Conservation (phyloP, 2,329 filamentous ascomycete species). For the Neofusicoccum kwambonambiense region DNA sequence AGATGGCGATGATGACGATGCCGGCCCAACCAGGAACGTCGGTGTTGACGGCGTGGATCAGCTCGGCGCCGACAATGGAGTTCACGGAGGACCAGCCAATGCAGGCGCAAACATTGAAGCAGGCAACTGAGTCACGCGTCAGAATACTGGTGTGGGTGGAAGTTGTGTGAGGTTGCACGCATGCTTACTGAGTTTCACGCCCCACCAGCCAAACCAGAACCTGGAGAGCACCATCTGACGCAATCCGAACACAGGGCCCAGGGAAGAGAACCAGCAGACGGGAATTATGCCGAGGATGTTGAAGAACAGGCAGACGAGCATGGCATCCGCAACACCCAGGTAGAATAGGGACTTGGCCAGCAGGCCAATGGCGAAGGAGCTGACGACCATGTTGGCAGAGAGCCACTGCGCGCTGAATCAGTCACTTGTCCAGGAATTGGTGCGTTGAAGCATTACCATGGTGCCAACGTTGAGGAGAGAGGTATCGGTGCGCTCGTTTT, state of each 20-base stretch:
- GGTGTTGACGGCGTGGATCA: conserved; percentile 70
- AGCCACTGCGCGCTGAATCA: conserved; percentile 57
- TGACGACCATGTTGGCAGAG: conserved; percentile 75
- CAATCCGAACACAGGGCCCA: conserved; percentile 71
- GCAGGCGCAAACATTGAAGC: conserved; percentile 69
- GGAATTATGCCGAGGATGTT: conserved; percentile 71
- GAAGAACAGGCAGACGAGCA: conserved; percentile 71
- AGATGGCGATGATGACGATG: conserved; percentile 69
- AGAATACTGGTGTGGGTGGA: background rate
- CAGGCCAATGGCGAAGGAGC: conserved; percentile 72
- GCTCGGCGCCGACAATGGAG: conserved; percentile 74
- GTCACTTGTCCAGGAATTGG: background rate
- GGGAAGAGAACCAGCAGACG: conserved; percentile 74
- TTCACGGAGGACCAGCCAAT: conserved; percentile 77
- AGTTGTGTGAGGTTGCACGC: background rate
- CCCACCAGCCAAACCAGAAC: conserved; percentile 73
- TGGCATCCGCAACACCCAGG: conserved; percentile 71
- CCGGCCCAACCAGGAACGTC: conserved; percentile 70
- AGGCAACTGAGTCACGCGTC: conserved; percentile 51
- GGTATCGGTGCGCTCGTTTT: conserved; percentile 65
- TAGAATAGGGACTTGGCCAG: conserved; percentile 67
- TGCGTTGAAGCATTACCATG: conserved; percentile 55
- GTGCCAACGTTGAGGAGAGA: conserved; percentile 67
- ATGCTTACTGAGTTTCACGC: conserved; percentile 63
- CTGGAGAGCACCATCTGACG: conserved; percentile 79